Evolutionary conservation across 129 eudicot genomes (phyloP).

Genomic region (Heracleum sosnowskyi): DNA sequence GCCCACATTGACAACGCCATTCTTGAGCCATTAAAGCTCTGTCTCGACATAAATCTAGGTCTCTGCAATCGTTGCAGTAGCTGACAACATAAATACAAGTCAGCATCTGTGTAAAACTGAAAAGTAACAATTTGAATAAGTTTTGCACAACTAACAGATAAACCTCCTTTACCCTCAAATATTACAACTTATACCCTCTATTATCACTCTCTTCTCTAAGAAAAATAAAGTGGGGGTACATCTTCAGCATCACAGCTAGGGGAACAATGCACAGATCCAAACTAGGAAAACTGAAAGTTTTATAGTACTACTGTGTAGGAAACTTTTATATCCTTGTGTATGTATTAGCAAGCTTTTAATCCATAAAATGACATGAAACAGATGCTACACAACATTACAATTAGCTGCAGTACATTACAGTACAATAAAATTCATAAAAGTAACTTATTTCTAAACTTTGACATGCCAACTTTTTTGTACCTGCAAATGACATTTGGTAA

Average conservation of each 20-base stretch:
- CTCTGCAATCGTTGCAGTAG: constrained; percentile 92
- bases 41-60: constrained; percentile 75
- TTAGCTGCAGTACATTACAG: not conserved
- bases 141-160: not conserved
- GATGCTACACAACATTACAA: not conserved
- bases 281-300: not conserved
- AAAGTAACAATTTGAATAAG: not conserved
- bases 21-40: constrained; percentile 56
- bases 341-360: not conserved
- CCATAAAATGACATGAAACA: not conserved
- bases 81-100: constrained; percentile 34
- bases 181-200: not conserved
- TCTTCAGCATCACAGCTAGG: not conserved
- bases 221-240: not conserved
- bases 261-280: not conserved
- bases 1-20: constrained; percentile 97
- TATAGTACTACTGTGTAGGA: not conserved
- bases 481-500: constrained; percentile 98
- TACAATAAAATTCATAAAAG: not conserved
- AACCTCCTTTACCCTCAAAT: not conserved
- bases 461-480: constrained; percentile 30
- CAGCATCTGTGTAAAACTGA: not conserved
- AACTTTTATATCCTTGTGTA: not conserved
- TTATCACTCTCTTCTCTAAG: not conserved
- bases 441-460: not conserved